phyloP scores from a whole-genome alignment of 164 flowering plant genomes.

The Pachysandra terminalis region DNA sequence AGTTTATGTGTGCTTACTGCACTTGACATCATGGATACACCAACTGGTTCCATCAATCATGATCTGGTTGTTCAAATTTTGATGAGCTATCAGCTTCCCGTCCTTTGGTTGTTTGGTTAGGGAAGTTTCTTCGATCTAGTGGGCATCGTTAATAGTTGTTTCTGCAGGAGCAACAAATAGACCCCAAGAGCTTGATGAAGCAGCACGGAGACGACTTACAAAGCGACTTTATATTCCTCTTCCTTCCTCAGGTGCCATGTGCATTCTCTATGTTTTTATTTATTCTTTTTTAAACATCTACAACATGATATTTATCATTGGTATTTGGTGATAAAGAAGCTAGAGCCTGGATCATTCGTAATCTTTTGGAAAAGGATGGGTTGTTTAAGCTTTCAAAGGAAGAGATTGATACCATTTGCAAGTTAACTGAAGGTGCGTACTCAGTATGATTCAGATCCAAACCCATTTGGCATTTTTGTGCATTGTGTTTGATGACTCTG shows the following conservation, averaged over 20 bases:
- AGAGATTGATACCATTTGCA: conserved; percentile 71
- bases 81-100: not conserved
- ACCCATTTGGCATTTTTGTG: not conserved
- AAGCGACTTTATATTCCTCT: conserved; percentile 94
- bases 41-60: not conserved
- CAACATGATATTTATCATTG: conserved; percentile 1
- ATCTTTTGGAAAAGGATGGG: conserved; percentile 85
- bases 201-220: conserved; percentile 94
- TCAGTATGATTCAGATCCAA: not conserved
- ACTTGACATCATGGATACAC: not conserved
- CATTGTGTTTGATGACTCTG: not conserved
- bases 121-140: too few relatives aligned
- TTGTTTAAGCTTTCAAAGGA: conserved; percentile 78
- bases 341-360: conserved; percentile 90
- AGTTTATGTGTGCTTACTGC: not conserved
- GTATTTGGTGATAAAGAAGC: conserved; percentile 56
- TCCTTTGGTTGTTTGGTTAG: too few relatives aligned
- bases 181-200: conserved; percentile 99
- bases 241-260: conserved; percentile 73
- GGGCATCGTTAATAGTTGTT: too few relatives aligned
- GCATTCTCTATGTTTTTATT: not conserved
- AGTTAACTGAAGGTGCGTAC: conserved; percentile 63
- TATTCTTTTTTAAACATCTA: not conserved
- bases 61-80: not conserved
- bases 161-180: conserved; percentile 95